Percentiles rank a stretch among this genome's conserved stretches.
Conservation (phyloP, 2,329 filamentous ascomycete species). For the Diaporthe humulicola region DNA sequence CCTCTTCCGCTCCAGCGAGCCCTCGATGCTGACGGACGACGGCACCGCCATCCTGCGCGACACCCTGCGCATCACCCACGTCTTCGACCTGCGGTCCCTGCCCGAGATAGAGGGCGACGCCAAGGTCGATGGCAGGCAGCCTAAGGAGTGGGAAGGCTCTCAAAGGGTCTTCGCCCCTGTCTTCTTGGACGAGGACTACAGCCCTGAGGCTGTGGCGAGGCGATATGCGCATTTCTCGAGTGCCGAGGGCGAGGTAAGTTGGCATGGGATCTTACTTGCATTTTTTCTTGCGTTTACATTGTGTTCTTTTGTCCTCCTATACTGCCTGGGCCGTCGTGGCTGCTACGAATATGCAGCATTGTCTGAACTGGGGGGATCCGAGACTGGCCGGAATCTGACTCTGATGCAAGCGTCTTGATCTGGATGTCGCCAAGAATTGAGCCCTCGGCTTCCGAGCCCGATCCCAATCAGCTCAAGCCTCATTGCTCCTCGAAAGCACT, state of each 20-base stretch:
- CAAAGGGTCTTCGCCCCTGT: slow-evolving; percentile 73
- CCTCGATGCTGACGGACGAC: slow-evolving; percentile 66
- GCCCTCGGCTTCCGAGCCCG: no score
- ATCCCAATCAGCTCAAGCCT: background rate
- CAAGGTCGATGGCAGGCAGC: slow-evolving; percentile 47
- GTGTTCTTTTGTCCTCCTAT: slow-evolving; percentile 30
- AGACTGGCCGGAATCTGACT: background rate
- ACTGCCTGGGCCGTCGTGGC: background rate
- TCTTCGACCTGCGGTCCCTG: slow-evolving; percentile 78
- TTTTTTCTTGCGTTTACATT: background rate
- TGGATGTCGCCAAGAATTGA: background rate
- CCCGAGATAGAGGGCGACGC: slow-evolving; percentile 66
- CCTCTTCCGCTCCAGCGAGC: slow-evolving; percentile 78
- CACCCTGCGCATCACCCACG: slow-evolving; percentile 69
- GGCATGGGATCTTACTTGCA: slow-evolving; percentile 20
- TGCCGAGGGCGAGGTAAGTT: slow-evolving; percentile 59
- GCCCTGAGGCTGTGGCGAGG: slow-evolving; percentile 72
- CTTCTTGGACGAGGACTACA: slow-evolving; percentile 72
- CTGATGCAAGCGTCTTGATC: background rate
- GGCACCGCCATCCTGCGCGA: slow-evolving; percentile 64
- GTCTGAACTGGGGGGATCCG: background rate
- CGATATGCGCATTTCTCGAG: slow-evolving; percentile 72
- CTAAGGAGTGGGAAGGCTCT: slow-evolving; percentile 64
- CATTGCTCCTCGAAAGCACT: background rate
- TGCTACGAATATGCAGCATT: background rate